phyloP scores from a whole-genome alignment of 108 stramenopile genomes.

The Hondaea fermentalgiana region DNA sequence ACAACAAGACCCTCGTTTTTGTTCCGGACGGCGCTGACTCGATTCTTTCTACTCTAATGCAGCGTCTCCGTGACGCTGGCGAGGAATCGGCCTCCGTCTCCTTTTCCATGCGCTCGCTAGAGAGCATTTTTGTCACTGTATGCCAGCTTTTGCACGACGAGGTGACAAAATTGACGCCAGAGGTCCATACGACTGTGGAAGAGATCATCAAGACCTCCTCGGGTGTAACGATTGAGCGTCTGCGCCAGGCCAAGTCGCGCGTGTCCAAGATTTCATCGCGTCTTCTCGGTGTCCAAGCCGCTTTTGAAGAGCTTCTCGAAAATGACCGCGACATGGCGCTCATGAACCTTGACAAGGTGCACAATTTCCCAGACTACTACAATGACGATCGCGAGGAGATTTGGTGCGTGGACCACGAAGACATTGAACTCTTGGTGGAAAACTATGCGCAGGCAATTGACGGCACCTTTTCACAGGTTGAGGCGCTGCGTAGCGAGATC shows the following conservation, averaged over 20 bases:
- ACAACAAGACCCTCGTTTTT: neutral
- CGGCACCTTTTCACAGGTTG: neutral
- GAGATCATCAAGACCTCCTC: neutral
- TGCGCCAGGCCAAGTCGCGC: neutral
- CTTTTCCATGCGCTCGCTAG: neutral
- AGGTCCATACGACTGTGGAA: neutral
- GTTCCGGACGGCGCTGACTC: neutral
- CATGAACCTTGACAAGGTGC: conserved; percentile 6
- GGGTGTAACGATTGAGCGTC: neutral
- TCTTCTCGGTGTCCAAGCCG: neutral
- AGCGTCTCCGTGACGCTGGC: neutral
- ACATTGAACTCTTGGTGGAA: conserved; percentile 6
- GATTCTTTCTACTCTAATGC: neutral
- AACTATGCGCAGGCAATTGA: conserved; percentile 10
- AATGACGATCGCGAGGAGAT: neutral
- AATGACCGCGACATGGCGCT: conserved; percentile 18
- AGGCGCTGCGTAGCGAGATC: neutral
- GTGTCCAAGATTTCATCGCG: neutral
- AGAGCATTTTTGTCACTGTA: neutral
- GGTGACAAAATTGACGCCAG: neutral
- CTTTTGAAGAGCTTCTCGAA: neutral
- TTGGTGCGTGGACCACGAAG: neutral
- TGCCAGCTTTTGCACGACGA: neutral
- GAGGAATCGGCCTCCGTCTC: neutral
- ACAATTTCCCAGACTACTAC: neutral